A percentile compares a stretch with the other conserved stretches of the same genome.
Evolutionary conservation across 371 early-diverging fungal species (phyloP).

Genomic region (Cokeromyces recurvatus): DNA sequence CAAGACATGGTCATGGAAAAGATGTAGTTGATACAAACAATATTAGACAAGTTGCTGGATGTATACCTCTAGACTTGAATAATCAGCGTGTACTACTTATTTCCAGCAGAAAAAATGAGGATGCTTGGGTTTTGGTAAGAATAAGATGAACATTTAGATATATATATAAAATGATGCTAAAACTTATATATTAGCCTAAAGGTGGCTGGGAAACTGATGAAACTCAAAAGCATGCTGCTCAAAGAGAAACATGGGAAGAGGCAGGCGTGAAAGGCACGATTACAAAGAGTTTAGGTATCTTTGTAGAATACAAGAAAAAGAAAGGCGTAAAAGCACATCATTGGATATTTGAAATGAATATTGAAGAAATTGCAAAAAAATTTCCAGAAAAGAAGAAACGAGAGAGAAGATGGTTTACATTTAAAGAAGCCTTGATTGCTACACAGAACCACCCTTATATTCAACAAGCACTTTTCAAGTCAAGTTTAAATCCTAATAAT

Average conservation of each 20-base stretch:
- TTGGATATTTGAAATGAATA: constrained; percentile 51
- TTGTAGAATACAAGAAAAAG: constrained; percentile 36
- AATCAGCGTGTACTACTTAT: constrained; percentile 45
- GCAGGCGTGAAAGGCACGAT: constrained; percentile 52
- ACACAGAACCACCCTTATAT: constrained; percentile 17
- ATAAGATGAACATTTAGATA: no score
- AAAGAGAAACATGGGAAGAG: constrained; percentile 57
- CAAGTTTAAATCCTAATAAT: constrained; percentile 15
- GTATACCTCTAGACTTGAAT: constrained; percentile 41
- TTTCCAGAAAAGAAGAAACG: constrained; percentile 55
- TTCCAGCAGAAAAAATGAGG: constrained; percentile 17
- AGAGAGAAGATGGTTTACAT: constrained; percentile 39
- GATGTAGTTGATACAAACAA: constrained; percentile 29
- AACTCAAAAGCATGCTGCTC: constrained; percentile 49
- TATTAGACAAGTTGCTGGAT: constrained; percentile 49
- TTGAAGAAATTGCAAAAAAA: constrained; percentile 39
- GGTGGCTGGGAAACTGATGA: constrained; percentile 61
- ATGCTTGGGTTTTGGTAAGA: neutral
- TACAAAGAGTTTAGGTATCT: constrained; percentile 37
- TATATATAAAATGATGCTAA: no score
- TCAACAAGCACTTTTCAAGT: constrained; percentile 15
- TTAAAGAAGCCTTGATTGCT: constrained; percentile 16
- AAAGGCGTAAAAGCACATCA: constrained; percentile 35
- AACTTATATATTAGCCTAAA: no score
- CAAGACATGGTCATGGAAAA: constrained; percentile 17